Base-by-base conservation (phyloP, 1,284 basidiomycete genomes). In the Cryptococcus jaspeensis region DNA sequence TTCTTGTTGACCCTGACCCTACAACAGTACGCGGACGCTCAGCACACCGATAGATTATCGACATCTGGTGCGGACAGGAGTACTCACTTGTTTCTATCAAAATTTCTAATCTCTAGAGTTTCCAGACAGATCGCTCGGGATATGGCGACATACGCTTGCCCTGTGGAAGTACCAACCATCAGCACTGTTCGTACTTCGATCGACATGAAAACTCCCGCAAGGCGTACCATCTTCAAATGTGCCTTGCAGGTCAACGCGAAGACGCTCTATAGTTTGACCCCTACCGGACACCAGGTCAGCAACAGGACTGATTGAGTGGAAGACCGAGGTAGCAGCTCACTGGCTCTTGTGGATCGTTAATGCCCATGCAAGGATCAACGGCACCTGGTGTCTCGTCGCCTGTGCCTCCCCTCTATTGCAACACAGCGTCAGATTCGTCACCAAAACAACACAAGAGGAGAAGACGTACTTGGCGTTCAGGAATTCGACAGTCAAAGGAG, bases 201-300 rank as follows among this genome's bases (percentile, higher is more conserved):
- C 28, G 22, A 41, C 37, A 37, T n/a, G 35, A 40, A 41, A 16
- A 16, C 3, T 13, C 18, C 28, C 4, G 4, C 28, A 32, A 40
- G 16, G 25, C 64, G 44, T 23, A 65, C 73, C 73, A 38, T 61
- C 57, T 8, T 63, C 67, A 43, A 74, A 93, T 2, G 90, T 86
- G 63, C 84, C 85, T 3, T 83, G 84, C 23, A 92, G 78, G 70
- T 92, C 89, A 41, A 92, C 85, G 74, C 87, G 90, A 53, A 95
- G 90, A 22, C 88, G 83, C 54, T 92, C 87, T 18, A 95, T 80
- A 0, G 78, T 79, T 56, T 79, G 76, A 15, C 79, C 79, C 55
- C 59, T 61, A 23, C 12, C 8, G 1, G 11, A 42, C 22, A 18
- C 47, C 15, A 37, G 52, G 13, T 20, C 35, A 25, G 9, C 22